phyloP scores from a whole-genome alignment of 2,329 filamentous ascomycete genomes.

The Verticillium nonalfalfae region DNA sequence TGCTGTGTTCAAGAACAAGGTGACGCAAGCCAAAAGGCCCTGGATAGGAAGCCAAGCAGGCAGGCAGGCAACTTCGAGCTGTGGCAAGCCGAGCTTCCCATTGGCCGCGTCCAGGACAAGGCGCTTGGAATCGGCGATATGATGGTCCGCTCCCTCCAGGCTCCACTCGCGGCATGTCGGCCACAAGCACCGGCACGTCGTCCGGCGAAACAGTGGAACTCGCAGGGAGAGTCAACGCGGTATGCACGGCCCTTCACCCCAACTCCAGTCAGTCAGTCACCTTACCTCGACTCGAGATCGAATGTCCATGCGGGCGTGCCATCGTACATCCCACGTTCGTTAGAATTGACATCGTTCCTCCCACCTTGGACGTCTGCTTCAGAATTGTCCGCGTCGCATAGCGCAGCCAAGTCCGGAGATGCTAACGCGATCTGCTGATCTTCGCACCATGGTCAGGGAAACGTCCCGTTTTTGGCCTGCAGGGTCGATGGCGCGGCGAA shows the following conservation, averaged over 20 bases:
- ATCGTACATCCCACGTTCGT: neutral
- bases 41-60: slow-evolving; percentile 7
- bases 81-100: slow-evolving; percentile 8
- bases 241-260: neutral
- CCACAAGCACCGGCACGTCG: neutral
- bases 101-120: slow-evolving; percentile 5
- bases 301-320: neutral
- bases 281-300: neutral
- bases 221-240: neutral
- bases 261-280: neutral
- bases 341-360: neutral
- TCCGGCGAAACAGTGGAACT: neutral
- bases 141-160: neutral
- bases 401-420: neutral
- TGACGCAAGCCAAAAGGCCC: neutral
- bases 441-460: neutral
- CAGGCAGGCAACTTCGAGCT: neutral
- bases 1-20: neutral
- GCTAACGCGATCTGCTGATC: neutral
- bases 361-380: neutral
- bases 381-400: neutral
- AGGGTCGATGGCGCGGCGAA: neutral
- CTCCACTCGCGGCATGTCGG: neutral
- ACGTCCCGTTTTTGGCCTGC: neutral
- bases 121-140: neutral